Base-by-base conservation (phyloP, 768 basidiomycete genomes). In the Mycena galericulata region DNA sequence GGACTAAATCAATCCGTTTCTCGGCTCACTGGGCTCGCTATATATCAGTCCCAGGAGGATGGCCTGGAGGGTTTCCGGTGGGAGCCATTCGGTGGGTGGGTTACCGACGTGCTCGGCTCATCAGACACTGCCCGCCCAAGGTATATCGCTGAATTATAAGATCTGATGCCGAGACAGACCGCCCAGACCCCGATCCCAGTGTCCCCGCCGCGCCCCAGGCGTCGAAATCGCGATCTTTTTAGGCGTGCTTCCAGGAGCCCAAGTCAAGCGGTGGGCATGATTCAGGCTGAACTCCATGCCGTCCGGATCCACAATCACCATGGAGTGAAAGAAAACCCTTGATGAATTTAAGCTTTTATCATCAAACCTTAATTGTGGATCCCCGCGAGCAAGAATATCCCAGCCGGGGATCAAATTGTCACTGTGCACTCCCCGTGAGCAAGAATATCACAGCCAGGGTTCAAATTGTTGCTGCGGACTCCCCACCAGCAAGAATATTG, bases 251-350 rank as follows among this genome's bases (percentile, higher is more conserved):
- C 40, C 17, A 5, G 40, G 9, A 17, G 40, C 40, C 40, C 40
- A 17, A 41, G 20, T 41, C 11, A 41, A 41, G 11, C 20, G 40
- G 40, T 41, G 40, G 14, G 34, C 34, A 36, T 17, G 40, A 80
- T 80, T 59, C 77, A 79, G n/a, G n/a, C n/a, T n/a, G n/a, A n/a
- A n/a, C n/a, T n/a, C n/a, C n/a, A n/a, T n/a, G n/a, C n/a, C n/a
- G n/a, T n/a, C n/a, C n/a, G n/a, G n/a, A n/a, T n/a, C n/a, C n/a
- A n/a, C n/a, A n/a, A n/a, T n/a, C n/a, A n/a, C n/a, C n/a, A n/a
- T n/a, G n/a, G n/a, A n/a, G n/a, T n/a, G n/a, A n/a, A n/a, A n/a
- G n/a, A n/a, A n/a, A n/a, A n/a, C n/a, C n/a, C n/a, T n/a, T n/a
- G n/a, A n/a, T n/a, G n/a, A n/a, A n/a, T n/a, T n/a, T n/a, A n/a